Percentiles rank a stretch among this genome's conserved stretches.
These are phyloP conservation scores for Globisporangium mamillatum DNA, from an alignment of 352 stramenopile genomes.

Conservation along the genomic window DNA sequence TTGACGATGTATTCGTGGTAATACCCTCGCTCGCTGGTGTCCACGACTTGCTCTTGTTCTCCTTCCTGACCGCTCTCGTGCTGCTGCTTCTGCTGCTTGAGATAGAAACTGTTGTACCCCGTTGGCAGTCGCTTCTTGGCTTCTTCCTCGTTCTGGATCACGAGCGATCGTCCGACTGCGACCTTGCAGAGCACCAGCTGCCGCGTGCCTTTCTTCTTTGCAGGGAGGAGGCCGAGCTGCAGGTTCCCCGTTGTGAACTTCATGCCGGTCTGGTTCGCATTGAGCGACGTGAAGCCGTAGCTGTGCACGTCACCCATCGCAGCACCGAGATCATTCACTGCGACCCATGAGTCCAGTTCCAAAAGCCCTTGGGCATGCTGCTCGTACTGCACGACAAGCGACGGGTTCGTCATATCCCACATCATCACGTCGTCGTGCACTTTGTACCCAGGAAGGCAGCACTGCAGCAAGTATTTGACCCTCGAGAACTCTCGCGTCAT, in stretches of 20 bases:
- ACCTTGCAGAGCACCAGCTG: conserved; percentile 79
- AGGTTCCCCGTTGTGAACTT: conserved; percentile 71
- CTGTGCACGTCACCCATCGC: conserved; percentile 53
- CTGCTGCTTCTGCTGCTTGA: conserved; percentile 23
- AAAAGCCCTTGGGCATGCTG: conserved; percentile 43
- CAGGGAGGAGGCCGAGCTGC: conserved; percentile 24
- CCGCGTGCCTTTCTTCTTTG: conserved; percentile 22
- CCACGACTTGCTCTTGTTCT: conserved; percentile 8
- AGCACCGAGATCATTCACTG: conserved; percentile 60
- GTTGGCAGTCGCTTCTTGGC: conserved; percentile 37
- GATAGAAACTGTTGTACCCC: conserved; percentile 76
- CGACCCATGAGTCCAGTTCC: conserved; percentile 74
- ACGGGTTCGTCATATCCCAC: conserved; percentile 72
- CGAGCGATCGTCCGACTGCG: conserved; percentile 57
- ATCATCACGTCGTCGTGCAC: conserved; percentile 62
- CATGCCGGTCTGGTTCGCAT: conserved; percentile 42
- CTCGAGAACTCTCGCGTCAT: conserved; percentile 54
- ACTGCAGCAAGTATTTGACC: conserved; percentile 65
- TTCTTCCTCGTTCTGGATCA: conserved; percentile 45
- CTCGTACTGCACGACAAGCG: conserved; percentile 56
- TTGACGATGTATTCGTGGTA: conserved; percentile 78
- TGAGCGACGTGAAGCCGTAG: conserved; percentile 50
- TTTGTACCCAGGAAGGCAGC: conserved; percentile 46
- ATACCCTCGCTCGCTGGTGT: conserved; percentile 35
- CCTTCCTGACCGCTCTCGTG: neutral